phyloP scores from a whole-genome alignment of 1,284 basidiomycete species.

The Fomitopsis palustris region DNA sequence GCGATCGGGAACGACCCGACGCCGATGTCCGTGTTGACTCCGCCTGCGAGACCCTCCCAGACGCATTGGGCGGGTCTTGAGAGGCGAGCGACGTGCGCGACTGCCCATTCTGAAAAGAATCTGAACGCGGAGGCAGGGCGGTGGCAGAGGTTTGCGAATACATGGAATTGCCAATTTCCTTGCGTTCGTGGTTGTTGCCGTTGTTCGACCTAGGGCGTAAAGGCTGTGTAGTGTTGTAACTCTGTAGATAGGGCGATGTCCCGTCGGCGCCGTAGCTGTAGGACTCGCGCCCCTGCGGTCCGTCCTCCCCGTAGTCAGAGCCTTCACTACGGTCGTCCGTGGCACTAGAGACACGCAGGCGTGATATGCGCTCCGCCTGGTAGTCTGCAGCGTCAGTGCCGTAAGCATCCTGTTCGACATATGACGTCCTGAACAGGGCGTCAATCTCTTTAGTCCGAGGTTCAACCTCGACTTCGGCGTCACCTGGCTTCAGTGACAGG shows the following conservation, averaged over 20 bases:
- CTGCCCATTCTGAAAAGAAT: constrained; percentile 31
- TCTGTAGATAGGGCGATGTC: not conserved
- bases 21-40: constrained; percentile 31
- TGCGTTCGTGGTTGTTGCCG: constrained; percentile 41
- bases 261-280: constrained; percentile 11
- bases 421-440: constrained; percentile 38
- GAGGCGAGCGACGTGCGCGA: constrained; percentile 29
- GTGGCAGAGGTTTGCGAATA: constrained; percentile 25
- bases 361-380: constrained; percentile 23
- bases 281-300: constrained; percentile 14
- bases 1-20: constrained; percentile 48
- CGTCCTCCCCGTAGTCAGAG: constrained; percentile 25
- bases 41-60: constrained; percentile 48
- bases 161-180: constrained; percentile 44
- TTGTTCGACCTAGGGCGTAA: constrained; percentile 10
- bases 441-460: constrained; percentile 56
- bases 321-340: constrained; percentile 20
- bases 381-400: constrained; percentile 25
- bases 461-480: constrained; percentile 69
- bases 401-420: constrained; percentile 28
- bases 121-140: constrained; percentile 32
- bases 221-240: constrained; percentile 6
- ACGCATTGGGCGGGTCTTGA: constrained; percentile 35
- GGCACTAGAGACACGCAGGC: constrained; percentile 17
- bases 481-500: constrained; percentile 84